A percentile compares a stretch with the other conserved stretches of the same genome.
Evolutionary conservation across 1,284 basidiomycete genomes (phyloP).

Genomic region (Earliella scabrosa): DNA sequence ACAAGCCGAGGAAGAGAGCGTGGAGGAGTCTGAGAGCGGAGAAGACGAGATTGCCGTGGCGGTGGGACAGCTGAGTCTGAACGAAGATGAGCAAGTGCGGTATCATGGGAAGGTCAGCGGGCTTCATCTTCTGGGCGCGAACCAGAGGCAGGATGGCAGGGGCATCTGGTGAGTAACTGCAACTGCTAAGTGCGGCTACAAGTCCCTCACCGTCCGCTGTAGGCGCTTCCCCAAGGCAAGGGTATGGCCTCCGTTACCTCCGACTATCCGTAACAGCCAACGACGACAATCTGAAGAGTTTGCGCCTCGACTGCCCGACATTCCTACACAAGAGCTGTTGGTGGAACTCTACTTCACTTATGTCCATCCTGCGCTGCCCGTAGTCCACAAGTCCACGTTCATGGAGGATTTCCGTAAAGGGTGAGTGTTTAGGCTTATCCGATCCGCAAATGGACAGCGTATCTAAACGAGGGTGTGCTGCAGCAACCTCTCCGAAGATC

Average conservation of each 20-base stretch:
- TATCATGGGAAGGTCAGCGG: constrained; percentile 84
- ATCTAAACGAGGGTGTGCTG: no score
- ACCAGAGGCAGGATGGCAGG: constrained; percentile 61
- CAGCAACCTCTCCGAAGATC: constrained; percentile 28
- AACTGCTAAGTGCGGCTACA: no score
- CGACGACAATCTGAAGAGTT: constrained; percentile 44
- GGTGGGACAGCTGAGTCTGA: constrained; percentile 82
- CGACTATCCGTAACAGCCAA: constrained; percentile 32
- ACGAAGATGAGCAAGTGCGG: constrained; percentile 81
- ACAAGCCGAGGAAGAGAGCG: constrained; percentile 31
- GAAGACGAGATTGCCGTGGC: constrained; percentile 69
- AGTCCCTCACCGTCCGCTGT: background rate
- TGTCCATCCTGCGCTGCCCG: constrained; percentile 76
- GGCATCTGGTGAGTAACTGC: constrained; percentile 68
- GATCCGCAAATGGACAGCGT: no score
- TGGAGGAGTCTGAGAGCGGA: constrained; percentile 49
- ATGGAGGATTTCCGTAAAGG: constrained; percentile 57
- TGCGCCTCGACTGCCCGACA: constrained; percentile 52
- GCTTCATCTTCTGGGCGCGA: constrained; percentile 72
- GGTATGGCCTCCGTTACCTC: constrained; percentile 76
- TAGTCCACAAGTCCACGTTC: constrained; percentile 75
- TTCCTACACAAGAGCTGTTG: constrained; percentile 65
- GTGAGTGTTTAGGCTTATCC: no score
- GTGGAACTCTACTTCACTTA: constrained; percentile 79
- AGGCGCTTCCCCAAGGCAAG: constrained; percentile 84